These are phyloP conservation scores for Lotmaria passim DNA, from an alignment of 208 protist genomes.

Conservation along the genomic window DNA sequence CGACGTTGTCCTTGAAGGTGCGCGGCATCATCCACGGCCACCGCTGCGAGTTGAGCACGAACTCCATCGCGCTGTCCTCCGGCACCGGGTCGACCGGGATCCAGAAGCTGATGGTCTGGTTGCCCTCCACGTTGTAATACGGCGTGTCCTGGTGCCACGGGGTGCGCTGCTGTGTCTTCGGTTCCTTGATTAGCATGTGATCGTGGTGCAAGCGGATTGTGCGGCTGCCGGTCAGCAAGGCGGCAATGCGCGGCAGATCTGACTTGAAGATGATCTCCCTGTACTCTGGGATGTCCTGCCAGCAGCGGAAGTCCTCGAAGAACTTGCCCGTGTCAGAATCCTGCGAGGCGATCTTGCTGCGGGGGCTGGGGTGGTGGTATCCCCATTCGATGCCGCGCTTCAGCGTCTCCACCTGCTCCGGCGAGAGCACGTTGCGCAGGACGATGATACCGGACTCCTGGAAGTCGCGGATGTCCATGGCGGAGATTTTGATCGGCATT, in stretches of 20 bases:
- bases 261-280: slow-evolving; percentile 46
- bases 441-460: slow-evolving; percentile 24
- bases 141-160: slow-evolving; percentile 59
- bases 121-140: slow-evolving; percentile 60
- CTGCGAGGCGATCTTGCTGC: slow-evolving; percentile 45
- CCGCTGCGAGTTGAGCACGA: slow-evolving; percentile 46
- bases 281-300: slow-evolving; percentile 50
- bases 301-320: slow-evolving; percentile 63
- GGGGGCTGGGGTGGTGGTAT: slow-evolving; percentile 32
- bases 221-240: slow-evolving; percentile 39
- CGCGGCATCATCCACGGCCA: slow-evolving; percentile 49
- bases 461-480: slow-evolving; percentile 23
- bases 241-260: slow-evolving; percentile 31
- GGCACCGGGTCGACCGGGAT: slow-evolving; percentile 48
- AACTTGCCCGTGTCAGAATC: slow-evolving; percentile 48
- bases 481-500: slow-evolving; percentile 20
- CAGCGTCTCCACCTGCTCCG: slow-evolving; percentile 38
- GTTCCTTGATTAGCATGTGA: slow-evolving; percentile 54
- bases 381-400: slow-evolving; percentile 36
- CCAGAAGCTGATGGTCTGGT: slow-evolving; percentile 56
- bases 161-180: slow-evolving; percentile 46
- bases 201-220: slow-evolving; percentile 48
- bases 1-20: slow-evolving; percentile 55
- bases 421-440: slow-evolving; percentile 24
- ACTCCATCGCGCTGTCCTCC: slow-evolving; percentile 51